These are phyloP conservation scores for Tetrahymena borealis DNA, from an alignment of 73 alveolate genomes.

Conservation along the genomic window DNA sequence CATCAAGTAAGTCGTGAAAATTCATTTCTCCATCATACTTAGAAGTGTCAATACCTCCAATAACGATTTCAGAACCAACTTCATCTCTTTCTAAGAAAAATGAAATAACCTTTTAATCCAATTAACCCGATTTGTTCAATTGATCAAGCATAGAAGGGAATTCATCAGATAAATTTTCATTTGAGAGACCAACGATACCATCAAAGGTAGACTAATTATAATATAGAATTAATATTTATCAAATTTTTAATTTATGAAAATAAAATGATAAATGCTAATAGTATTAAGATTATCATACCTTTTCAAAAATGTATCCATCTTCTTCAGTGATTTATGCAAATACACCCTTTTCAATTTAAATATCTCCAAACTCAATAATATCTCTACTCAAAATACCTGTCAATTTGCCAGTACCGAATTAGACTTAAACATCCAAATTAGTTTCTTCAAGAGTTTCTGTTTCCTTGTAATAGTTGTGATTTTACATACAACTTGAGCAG, in stretches of 20 bases:
- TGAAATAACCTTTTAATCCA: conserved; percentile 26
- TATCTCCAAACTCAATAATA: conserved; percentile 23
- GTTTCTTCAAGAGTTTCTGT: conserved; percentile 24
- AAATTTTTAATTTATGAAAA: neutral
- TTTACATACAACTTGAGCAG: conserved; percentile 37
- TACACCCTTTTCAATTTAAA: conserved; percentile 25
- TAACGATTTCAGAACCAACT: conserved; percentile 25
- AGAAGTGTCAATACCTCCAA: conserved; percentile 29
- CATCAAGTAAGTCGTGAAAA: conserved; percentile 29
- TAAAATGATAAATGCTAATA: neutral
- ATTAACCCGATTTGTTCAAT: conserved; percentile 15
- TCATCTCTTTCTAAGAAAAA: conserved; percentile 41
- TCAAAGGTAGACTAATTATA: conserved; percentile 8
- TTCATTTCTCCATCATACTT: conserved; percentile 35
- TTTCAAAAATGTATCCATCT: conserved; percentile 37
- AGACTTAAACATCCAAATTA: conserved; percentile 26
- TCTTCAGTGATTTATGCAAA: conserved; percentile 42
- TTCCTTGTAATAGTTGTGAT: conserved; percentile 18
- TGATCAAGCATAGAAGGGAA: conserved; percentile 25
- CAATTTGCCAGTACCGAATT: conserved; percentile 43
- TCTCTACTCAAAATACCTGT: conserved; percentile 46
- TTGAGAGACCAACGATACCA: conserved; percentile 46
- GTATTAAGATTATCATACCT: neutral
- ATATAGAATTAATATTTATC: neutral
- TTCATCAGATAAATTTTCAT: conserved; percentile 39